These are phyloP conservation scores for Dendrobium nobile DNA, from an alignment of 106 monocot species.

Conservation along the genomic window DNA sequence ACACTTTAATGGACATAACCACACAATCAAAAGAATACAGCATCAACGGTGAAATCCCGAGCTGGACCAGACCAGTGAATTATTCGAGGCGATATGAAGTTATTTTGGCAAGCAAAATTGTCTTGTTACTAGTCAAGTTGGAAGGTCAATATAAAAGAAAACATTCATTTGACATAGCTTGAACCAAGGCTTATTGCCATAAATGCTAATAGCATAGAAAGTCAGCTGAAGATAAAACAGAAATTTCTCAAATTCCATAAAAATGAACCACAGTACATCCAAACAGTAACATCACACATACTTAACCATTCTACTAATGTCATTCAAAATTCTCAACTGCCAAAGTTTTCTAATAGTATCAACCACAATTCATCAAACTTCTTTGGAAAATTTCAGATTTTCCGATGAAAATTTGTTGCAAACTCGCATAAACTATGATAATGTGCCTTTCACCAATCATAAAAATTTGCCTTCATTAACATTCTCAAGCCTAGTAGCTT, in stretches of 20 bases:
- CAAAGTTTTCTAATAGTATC: neutral
- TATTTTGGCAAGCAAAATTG: neutral
- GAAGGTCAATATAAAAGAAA: neutral
- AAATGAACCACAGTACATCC: no score
- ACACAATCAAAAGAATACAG: neutral
- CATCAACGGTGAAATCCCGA: neutral
- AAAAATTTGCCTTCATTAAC: neutral
- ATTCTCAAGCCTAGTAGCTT: neutral
- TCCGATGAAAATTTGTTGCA: neutral
- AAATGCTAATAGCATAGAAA: no score
- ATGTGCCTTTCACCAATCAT: neutral
- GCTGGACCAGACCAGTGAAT: no score
- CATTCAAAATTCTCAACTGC: neutral
- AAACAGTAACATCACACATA: no score
- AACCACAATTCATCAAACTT: neutral
- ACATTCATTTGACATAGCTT: no score
- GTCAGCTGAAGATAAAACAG: no score
- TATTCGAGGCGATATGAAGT: no score
- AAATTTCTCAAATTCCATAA: no score
- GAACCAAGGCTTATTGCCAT: no score
- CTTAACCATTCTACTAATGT: neutral
- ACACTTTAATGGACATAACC: neutral
- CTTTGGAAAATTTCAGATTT: neutral
- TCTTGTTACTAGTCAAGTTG: neutral
- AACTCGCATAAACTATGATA: neutral